A percentile compares a stretch with the other conserved stretches of the same genome.
phyloP scores from a whole-genome alignment of 164 flowering plant species.

The Stephania cephalantha region DNA sequence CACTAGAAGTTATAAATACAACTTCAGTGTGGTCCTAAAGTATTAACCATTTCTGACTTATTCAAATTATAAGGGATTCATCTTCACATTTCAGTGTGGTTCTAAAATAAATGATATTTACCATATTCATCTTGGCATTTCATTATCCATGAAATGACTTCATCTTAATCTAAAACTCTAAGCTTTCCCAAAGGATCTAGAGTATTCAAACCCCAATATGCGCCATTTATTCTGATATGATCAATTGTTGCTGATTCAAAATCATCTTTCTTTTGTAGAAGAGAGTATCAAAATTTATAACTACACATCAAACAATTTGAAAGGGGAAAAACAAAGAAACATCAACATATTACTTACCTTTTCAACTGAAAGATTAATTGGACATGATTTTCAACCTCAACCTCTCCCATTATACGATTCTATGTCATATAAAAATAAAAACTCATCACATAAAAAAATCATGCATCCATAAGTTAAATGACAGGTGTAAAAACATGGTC shows the following conservation, averaged over 20 bases:
- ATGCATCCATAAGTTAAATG: too few relatives aligned
- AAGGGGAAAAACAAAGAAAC: neutral
- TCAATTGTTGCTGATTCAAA: conserved; percentile 81
- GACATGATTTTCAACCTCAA: conserved; percentile 63
- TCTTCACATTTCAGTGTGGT: too few relatives aligned
- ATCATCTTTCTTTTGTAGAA: conserved; percentile 56
- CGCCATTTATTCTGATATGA: conserved; percentile 84
- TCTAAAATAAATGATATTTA: neutral
- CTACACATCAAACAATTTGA: neutral
- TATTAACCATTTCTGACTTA: too few relatives aligned
- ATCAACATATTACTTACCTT: conserved; percentile 40
- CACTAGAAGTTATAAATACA: too few relatives aligned
- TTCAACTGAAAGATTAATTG: conserved; percentile 61
- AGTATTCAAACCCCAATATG: conserved; percentile 87
- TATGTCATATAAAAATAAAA: neutral
- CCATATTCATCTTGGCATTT: conserved; percentile 82
- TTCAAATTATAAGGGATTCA: too few relatives aligned
- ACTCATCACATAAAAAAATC: neutral
- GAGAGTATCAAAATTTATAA: neutral
- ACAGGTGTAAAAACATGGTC: too few relatives aligned
- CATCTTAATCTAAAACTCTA: conserved; percentile 48
- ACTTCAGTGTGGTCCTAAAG: too few relatives aligned
- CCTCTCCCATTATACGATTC: conserved; percentile 42
- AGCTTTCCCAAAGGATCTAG: conserved; percentile 76
- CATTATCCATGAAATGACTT: conserved; percentile 78